Percentiles rank a stretch among this genome's conserved stretches.
phyloP scores from a whole-genome alignment of 2,329 filamentous ascomycete genomes.

The Colletotrichum lini region DNA sequence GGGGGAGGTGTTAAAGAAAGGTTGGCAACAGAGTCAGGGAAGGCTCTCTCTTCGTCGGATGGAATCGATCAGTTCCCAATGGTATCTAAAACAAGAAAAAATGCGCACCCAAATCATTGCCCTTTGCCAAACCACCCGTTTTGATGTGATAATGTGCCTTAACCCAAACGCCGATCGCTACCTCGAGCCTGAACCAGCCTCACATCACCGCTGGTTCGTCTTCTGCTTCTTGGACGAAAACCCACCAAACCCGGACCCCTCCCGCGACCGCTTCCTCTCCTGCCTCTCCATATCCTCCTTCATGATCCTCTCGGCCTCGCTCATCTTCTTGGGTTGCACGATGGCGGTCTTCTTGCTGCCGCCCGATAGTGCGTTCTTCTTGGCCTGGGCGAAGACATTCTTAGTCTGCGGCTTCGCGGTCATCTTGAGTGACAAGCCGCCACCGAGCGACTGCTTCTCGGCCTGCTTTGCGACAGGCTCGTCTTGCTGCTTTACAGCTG shows the following conservation, averaged over 20 bases:
- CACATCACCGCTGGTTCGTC: constrained; percentile 44
- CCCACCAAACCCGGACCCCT: constrained; percentile 61
- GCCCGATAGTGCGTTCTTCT: constrained; percentile 77
- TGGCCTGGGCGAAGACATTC: constrained; percentile 79
- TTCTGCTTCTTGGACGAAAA: constrained; percentile 68
- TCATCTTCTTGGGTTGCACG: constrained; percentile 84
- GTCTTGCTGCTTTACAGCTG: constrained; percentile 40
- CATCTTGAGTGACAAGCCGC: constrained; percentile 75
- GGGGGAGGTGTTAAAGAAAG: constrained; percentile 25
- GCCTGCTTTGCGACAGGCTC: constrained; percentile 33
- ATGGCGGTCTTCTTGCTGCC: constrained; percentile 73
- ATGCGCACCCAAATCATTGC: neutral
- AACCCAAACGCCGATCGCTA: constrained; percentile 29
- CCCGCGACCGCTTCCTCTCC: constrained; percentile 76
- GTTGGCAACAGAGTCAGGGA: constrained; percentile 35
- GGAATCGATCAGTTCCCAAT: constrained; percentile 43
- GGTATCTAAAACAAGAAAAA: constrained; percentile 49
- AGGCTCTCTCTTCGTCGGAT: constrained; percentile 29
- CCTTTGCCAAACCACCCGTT: neutral
- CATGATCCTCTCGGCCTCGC: constrained; percentile 91
- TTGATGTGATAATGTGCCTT: constrained; percentile 2
- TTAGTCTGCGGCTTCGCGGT: constrained; percentile 76
- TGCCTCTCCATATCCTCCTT: constrained; percentile 84
- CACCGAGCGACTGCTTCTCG: constrained; percentile 41
- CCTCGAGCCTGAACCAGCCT: neutral